phyloP scores from a whole-genome alignment of 352 stramenopile genomes.

The Phytophthora niederhauseri region DNA sequence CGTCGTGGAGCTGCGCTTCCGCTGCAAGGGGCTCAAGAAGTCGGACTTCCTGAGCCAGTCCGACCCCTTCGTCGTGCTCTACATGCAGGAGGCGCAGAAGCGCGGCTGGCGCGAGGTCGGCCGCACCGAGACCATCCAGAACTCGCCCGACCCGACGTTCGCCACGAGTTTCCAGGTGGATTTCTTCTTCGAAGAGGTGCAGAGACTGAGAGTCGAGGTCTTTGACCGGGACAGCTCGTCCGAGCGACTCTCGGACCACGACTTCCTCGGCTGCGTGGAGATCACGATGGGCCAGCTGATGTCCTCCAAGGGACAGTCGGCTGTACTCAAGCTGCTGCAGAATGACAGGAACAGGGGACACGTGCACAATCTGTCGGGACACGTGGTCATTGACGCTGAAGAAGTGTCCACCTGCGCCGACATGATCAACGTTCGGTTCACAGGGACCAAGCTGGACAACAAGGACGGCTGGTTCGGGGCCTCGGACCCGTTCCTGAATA shows the following conservation, averaged over 20 bases:
- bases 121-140: conserved; percentile 78
- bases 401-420: conserved; percentile 72
- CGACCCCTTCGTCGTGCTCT: conserved; percentile 78
- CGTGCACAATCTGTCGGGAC: conserved; percentile 56
- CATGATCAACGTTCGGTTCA: conserved; percentile 66
- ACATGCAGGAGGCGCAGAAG: conserved; percentile 58
- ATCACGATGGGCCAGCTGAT: conserved; percentile 83
- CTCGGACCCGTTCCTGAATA: conserved; percentile 78
- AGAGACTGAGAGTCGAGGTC: conserved; percentile 77
- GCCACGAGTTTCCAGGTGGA: conserved; percentile 72
- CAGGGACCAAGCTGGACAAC: conserved; percentile 71
- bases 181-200: conserved; percentile 85
- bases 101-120: conserved; percentile 70
- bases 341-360: conserved; percentile 38
- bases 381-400: conserved; percentile 73
- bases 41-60: conserved; percentile 73
- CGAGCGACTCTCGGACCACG: conserved; percentile 59
- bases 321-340: conserved; percentile 61
- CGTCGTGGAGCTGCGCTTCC: conserved; percentile 70
- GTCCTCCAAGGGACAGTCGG: conserved; percentile 63
- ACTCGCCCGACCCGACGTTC: conserved; percentile 73
- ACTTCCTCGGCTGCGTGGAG: conserved; percentile 80
- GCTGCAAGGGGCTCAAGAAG: conserved; percentile 75
- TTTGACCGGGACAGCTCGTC: conserved; percentile 81
- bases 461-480: conserved; percentile 83